Evolutionary conservation across 768 basidiomycete species (phyloP), one percentile per base, ranked within the genome.

Genomic region (Hebeloma cylindrosporum): DNA sequence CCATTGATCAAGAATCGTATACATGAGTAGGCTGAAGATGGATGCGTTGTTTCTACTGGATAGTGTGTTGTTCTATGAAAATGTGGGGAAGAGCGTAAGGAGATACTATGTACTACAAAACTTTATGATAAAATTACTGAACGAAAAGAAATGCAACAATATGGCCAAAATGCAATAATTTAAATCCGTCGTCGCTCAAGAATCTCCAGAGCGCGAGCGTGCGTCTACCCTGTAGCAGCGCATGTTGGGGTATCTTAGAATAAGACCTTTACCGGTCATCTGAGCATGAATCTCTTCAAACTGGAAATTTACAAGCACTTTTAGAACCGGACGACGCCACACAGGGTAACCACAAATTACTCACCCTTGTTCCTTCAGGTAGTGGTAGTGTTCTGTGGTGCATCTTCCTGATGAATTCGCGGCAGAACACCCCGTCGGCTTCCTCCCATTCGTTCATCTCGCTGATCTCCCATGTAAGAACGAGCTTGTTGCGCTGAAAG

Each of bases 251-350:
- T 87, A 86, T 63, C 78, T 77, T 56, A 89, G 61, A 48, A 74
- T 74, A 23, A 89, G 72, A 46, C 70, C 72, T 49, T 74, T 75
- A 47, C 75, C 75, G 45, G 81, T 79, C 74, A 83, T 82, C 23
- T 79, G 73, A 5, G 83, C 84, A 36, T 74, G 77, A 45, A 89
- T 75, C 58, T 89, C 85, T 56, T 85, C 83, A 47, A 87, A 88
- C 86, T 88, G 40, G n/a, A 38, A 23, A 20, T 22, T 32, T 20
- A 36, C 47, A 34, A 43, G 39, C n/a, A 36, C 30, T n/a, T n/a
- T n/a, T n/a, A n/a, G 23, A 40, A 43, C 34, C 20, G 23, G 34
- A 21, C 23, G 21, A 27, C 43, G 29, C 41, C 38, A 17, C n/a
- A 22, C n/a, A 43, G 23, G 29, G 13, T 7, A 21, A 13, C 27